Evolutionary conservation across 192 early-diverging fungal genomes (phyloP), one percentile per base, ranked within the genome.

Genomic region (Entomortierella chlamydospora): DNA sequence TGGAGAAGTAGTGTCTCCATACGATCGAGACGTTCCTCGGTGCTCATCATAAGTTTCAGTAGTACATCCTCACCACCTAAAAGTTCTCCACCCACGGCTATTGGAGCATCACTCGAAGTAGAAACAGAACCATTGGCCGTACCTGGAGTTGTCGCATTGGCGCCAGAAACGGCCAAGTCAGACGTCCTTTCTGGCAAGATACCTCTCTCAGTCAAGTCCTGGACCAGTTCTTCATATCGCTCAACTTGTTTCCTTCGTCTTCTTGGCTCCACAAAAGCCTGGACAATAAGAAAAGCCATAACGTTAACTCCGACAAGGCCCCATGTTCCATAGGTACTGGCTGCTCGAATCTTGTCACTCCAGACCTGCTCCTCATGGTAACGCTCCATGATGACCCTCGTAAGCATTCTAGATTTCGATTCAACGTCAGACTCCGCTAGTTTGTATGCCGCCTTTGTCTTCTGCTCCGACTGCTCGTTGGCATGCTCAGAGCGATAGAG

Each of bases 331-430:
- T 93, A 93, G 7, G 91, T 93, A 64, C 85, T 88, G 17, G 90
- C 91, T 15, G 88, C 85, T 18, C 93, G 90, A 56, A 94, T 94
- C 83, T 94, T 94, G 82, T 94, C 93, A 77, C 91, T 92, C 93
- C 93, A 94, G 28, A 94, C 79, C 65, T 94, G 93, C 52, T 94
- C 93, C 71, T 93, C 93, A 57, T 94, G 93, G 71, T 94, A 94
- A 20, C 93, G 81, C 56, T 90, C 85, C 71, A 90, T 90, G n/a
- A 94, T 94, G 1, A 89, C 84, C 25, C 77, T 83, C 1, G 89
- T 91, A 43, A 94, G 62, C 30, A 83, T 86, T 25, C 88, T 82
- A 34, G 91, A 94, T 13, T 84, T 83, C 29, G 77, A 71, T 23
- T 94, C 93, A 33, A 93, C 91, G 18, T 87, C 64, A 28, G 85